These are phyloP conservation scores for Xylariales sp. DNA, from an alignment of 2,329 filamentous ascomycete species.

Conservation along the genomic window DNA sequence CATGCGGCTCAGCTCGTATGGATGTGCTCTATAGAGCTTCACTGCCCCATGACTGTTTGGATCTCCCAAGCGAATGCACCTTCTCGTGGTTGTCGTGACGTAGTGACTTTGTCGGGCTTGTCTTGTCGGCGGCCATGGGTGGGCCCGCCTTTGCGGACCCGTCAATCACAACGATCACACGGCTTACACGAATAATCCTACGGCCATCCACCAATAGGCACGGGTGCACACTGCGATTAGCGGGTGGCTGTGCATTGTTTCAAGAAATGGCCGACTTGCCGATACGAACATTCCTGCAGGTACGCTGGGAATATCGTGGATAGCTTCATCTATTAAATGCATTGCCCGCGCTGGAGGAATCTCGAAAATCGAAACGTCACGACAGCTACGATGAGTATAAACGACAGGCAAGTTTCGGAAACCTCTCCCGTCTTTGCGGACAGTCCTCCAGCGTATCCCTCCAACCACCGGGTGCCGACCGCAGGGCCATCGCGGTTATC, in stretches of 20 bases:
- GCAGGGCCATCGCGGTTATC: slow-evolving; percentile 2
- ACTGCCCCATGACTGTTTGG: too few species aligned
- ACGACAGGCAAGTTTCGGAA: too few species aligned
- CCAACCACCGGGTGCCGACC: background rate
- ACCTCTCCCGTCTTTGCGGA: too few species aligned
- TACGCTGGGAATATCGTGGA: too few species aligned
- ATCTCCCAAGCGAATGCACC: too few species aligned
- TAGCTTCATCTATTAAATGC: background rate
- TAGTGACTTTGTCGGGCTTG: background rate
- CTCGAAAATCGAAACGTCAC: background rate
- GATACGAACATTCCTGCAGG: too few species aligned
- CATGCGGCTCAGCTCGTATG: too few species aligned
- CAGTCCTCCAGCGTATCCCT: slow-evolving; percentile 2
- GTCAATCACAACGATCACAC: background rate
- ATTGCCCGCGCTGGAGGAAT: background rate
- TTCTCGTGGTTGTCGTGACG: background rate
- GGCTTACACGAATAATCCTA: slow-evolving; percentile 4
- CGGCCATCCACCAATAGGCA: background rate
- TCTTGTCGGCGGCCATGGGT: background rate
- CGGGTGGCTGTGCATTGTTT: slow-evolving; percentile 1
- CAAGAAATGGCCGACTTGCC: background rate
- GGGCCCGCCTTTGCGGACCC: background rate
- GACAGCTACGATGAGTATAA: background rate
- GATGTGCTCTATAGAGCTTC: too few species aligned
- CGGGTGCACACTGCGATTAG: background rate